phyloP scores from a whole-genome alignment of 352 stramenopile genomes.

The Phytophthora capsici region DNA sequence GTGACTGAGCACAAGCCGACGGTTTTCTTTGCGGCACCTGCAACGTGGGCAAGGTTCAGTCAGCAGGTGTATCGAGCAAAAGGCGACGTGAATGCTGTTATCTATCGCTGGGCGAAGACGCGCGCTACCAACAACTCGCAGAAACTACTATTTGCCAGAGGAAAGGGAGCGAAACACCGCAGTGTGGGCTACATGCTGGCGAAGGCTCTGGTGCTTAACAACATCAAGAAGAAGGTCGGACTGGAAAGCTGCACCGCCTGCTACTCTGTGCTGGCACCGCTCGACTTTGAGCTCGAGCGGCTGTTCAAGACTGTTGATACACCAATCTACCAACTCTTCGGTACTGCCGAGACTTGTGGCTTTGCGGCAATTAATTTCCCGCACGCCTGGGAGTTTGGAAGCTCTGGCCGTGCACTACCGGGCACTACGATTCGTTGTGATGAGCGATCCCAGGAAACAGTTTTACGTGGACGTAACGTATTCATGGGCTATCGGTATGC shows the following conservation, averaged over 20 bases:
- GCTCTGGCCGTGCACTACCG: slow-evolving; percentile 59
- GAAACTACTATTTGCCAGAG: slow-evolving; percentile 68
- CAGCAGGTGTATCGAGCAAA: slow-evolving; percentile 76
- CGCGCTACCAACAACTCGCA: slow-evolving; percentile 80
- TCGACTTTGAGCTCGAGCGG: slow-evolving; percentile 83
- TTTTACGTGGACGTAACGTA: slow-evolving; percentile 73
- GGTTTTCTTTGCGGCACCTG: slow-evolving; percentile 81
- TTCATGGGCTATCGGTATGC: slow-evolving; percentile 68
- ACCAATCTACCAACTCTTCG: slow-evolving; percentile 82
- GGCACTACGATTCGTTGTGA: slow-evolving; percentile 70
- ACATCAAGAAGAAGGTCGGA: slow-evolving; percentile 81
- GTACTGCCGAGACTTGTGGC: slow-evolving; percentile 67
- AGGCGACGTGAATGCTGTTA: slow-evolving; percentile 67
- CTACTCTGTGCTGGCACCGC: slow-evolving; percentile 76
- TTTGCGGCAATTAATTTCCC: slow-evolving; percentile 80
- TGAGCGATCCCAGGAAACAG: slow-evolving; percentile 66
- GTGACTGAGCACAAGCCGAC: slow-evolving; percentile 65
- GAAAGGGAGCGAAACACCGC: slow-evolving; percentile 45
- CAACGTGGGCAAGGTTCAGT: slow-evolving; percentile 75
- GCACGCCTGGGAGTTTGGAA: slow-evolving; percentile 78
- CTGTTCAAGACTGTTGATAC: slow-evolving; percentile 87
- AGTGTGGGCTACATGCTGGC: slow-evolving; percentile 82
- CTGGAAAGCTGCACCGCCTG: slow-evolving; percentile 77
- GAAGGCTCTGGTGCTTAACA: slow-evolving; percentile 80
- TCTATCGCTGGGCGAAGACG: slow-evolving; percentile 83